A percentile compares a stretch with the other conserved stretches of the same genome.
phyloP scores from a whole-genome alignment of 495 filamentous ascomycete genomes.

The Terfezia boudieri region DNA sequence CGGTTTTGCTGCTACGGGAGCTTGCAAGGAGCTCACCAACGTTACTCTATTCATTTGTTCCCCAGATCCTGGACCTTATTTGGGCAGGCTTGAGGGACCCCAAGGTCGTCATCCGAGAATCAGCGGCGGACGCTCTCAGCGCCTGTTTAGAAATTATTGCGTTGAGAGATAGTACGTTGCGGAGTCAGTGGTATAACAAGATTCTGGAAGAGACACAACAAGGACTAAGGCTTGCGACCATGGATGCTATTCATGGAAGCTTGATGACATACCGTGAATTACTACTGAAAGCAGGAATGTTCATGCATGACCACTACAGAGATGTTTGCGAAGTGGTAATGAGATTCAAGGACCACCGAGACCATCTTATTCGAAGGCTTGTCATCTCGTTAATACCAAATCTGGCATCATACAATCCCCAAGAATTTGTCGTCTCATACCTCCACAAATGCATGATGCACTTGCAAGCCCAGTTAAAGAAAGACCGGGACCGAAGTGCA shows the following conservation, averaged over 20 bases:
- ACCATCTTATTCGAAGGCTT: slow-evolving; percentile 63
- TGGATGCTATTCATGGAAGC: slow-evolving; percentile 77
- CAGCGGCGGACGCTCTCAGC: slow-evolving; percentile 70
- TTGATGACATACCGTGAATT: slow-evolving; percentile 79
- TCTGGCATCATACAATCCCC: slow-evolving; percentile 75
- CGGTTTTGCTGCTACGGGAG: slow-evolving; percentile 73
- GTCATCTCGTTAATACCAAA: slow-evolving; percentile 77
- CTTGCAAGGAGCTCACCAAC: slow-evolving; percentile 79
- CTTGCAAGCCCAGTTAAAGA: slow-evolving; percentile 83
- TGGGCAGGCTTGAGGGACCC: slow-evolving; percentile 83
- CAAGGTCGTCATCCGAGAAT: slow-evolving; percentile 75
- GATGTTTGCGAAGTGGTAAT: slow-evolving; percentile 81
- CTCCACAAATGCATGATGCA: slow-evolving; percentile 95
- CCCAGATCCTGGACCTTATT: slow-evolving; percentile 75
- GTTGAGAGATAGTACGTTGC: slow-evolving; percentile 62
- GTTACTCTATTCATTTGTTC: slow-evolving; percentile 74
- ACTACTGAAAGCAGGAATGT: slow-evolving; percentile 86
- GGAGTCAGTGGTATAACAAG: slow-evolving; percentile 63
- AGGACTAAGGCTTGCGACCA: slow-evolving; percentile 54
- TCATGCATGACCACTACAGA: slow-evolving; percentile 76
- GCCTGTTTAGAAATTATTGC: slow-evolving; percentile 87
- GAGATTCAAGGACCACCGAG: slow-evolving; percentile 74
- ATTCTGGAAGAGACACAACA: slow-evolving; percentile 63
- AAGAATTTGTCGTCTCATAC: slow-evolving; percentile 59
- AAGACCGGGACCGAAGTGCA: slow-evolving; percentile 74